Percentiles rank a stretch among this genome's conserved stretches.
Conservation (phyloP, 208 protist genomes). For the Leishmania martiniquensis region DNA sequence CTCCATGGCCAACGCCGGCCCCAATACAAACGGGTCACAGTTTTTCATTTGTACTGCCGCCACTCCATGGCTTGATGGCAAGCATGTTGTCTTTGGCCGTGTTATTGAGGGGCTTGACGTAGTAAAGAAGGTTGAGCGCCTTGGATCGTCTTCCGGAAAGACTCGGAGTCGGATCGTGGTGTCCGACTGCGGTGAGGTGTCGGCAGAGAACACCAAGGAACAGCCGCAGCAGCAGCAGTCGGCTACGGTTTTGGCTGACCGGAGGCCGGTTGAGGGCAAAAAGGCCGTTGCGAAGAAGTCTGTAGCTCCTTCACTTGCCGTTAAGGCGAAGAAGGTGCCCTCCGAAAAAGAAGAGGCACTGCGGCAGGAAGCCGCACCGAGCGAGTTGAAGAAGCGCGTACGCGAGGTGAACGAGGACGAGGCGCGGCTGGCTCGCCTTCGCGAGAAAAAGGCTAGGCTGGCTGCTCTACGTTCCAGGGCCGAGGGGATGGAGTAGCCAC, state of each 20-base stretch:
- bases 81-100: conserved; percentile 97
- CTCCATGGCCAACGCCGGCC: conserved; percentile 99
- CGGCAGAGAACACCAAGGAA: conserved; percentile 19
- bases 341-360: conserved; percentile 5
- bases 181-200: conserved; percentile 81
- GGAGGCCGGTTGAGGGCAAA: conserved; percentile 1
- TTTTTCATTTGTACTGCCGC: conserved; percentile 94
- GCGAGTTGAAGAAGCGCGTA: conserved; percentile 29
- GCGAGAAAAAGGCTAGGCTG: conserved; percentile 69
- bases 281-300: conserved; percentile 2
- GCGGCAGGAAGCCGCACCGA: background rate
- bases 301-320: background rate
- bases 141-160: conserved; percentile 76
- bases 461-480: conserved; percentile 49
- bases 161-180: conserved; percentile 68
- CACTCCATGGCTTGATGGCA: conserved; percentile 91
- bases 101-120: conserved; percentile 89
- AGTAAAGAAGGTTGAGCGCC: conserved; percentile 79
- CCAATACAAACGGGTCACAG: conserved; percentile 97
- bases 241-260: conserved; percentile 5
- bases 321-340: conserved; percentile 3
- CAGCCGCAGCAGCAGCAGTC: background rate
- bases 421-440: conserved; percentile 55
- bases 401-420: conserved; percentile 41
- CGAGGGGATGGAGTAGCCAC: conserved; percentile 21